Percentiles rank a stretch among this genome's conserved stretches.
Evolutionary conservation across 2,329 filamentous ascomycete genomes (phyloP).

Genomic region (Seiridium unicorne): DNA sequence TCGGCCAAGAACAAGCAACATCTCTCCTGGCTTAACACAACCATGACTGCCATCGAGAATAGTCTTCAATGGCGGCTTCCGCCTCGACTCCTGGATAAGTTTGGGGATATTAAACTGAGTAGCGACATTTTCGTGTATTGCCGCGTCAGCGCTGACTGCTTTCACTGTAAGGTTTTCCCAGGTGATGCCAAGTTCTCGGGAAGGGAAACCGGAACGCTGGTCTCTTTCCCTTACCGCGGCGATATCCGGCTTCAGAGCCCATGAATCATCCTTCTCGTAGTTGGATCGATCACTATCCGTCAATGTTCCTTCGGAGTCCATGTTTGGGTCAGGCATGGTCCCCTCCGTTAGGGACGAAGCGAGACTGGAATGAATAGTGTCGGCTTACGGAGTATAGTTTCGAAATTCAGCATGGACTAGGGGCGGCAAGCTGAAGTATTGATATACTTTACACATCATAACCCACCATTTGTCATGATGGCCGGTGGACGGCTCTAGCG

Average conservation of each 20-base stretch:
- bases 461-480: neutral
- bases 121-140: constrained; percentile 63
- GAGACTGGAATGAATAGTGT: neutral
- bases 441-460: neutral
- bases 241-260: constrained; percentile 3
- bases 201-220: constrained; percentile 42
- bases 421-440: neutral
- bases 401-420: neutral
- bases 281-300: neutral
- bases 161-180: constrained; percentile 65
- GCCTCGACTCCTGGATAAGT: constrained; percentile 49
- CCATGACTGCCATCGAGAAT: constrained; percentile 9
- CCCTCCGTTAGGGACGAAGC: neutral
- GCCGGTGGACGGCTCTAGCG: neutral
- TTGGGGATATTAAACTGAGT: constrained; percentile 57
- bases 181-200: constrained; percentile 58
- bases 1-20: constrained; percentile 45
- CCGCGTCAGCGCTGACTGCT: constrained; percentile 58
- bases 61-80: constrained; percentile 44
- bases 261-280: neutral
- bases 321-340: neutral
- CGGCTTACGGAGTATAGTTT: neutral
- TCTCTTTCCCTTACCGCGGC: constrained; percentile 24
- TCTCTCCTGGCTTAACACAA: constrained; percentile 37
- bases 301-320: constrained; percentile 2